Conservation (phyloP, 2,329 filamentous ascomycete genomes). For the Onygena corvina region DNA sequence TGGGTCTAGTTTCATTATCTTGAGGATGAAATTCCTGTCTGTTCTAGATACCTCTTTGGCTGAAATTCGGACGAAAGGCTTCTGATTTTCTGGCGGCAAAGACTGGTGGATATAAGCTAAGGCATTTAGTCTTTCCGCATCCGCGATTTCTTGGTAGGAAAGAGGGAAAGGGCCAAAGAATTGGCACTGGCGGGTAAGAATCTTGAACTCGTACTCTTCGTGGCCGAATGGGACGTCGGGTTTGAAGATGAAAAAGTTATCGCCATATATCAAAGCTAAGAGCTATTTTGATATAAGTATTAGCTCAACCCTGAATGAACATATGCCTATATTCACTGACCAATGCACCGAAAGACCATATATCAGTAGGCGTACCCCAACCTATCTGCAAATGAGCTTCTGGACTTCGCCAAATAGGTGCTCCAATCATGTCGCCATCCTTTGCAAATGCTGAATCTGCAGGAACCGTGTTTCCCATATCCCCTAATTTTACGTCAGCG, state of each 20-base stretch:
- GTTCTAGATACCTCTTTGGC: conserved; percentile 22
- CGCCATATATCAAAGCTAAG: conserved; percentile 9
- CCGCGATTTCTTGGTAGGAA: conserved; percentile 15
- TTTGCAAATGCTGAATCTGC: background rate
- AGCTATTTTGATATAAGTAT: no score
- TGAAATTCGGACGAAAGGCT: conserved; percentile 18
- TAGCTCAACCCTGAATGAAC: no score
- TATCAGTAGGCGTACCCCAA: conserved; percentile 20
- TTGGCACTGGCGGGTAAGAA: conserved; percentile 2
- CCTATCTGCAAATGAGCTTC: conserved; percentile 22
- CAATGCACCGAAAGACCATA: conserved; percentile 21
- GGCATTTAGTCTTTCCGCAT: conserved; percentile 10
- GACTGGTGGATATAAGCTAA: conserved; percentile 12
- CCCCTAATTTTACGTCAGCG: background rate
- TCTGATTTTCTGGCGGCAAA: conserved; percentile 17
- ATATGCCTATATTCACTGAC: no score
- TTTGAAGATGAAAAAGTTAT: conserved; percentile 11
- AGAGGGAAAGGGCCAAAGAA: conserved; percentile 13
- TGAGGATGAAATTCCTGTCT: conserved; percentile 29
- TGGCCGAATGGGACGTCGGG: conserved; percentile 6
- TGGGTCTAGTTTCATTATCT: conserved; percentile 36
- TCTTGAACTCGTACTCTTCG: conserved; percentile 10
- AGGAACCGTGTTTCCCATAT: background rate
- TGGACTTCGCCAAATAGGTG: conserved; percentile 30
- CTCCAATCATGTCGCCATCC: conserved; percentile 22